Evolutionary conservation across 495 filamentous ascomycete genomes (phyloP).

Genomic region (Aspergillus sclerotiicarbonarius): DNA sequence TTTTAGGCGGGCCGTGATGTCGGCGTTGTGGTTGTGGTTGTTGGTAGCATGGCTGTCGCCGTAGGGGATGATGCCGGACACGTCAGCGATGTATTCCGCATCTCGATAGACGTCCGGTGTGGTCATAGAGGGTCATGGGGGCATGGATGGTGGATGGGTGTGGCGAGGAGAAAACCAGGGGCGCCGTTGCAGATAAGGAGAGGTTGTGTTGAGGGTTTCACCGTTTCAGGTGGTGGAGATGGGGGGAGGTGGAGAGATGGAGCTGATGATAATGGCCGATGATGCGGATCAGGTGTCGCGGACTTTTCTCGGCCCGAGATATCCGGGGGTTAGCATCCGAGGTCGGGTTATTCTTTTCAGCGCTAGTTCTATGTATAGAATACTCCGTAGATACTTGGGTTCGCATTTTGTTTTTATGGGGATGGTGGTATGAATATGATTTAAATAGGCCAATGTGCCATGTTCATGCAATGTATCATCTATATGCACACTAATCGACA

Average conservation of each 20-base stretch:
- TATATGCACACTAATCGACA: slow-evolving; percentile 56
- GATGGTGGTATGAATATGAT: too few species aligned
- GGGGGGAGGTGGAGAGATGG: slow-evolving; percentile 13
- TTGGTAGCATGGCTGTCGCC: slow-evolving; percentile 22
- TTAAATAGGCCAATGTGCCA: too few species aligned
- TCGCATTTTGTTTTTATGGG: too few species aligned
- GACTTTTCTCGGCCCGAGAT: slow-evolving; percentile 26
- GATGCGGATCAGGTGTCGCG: slow-evolving; percentile 16
- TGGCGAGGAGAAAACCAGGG: slow-evolving; percentile 3
- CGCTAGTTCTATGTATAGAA: not conserved
- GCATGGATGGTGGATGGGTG: slow-evolving; percentile 27
- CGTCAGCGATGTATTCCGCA: slow-evolving; percentile 53
- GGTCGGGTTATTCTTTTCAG: not conserved
- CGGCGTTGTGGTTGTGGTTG: slow-evolving; percentile 18
- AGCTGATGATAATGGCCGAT: slow-evolving; percentile 3
- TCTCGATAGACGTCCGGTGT: slow-evolving; percentile 50
- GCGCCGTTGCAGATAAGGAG: not conserved
- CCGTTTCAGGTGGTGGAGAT: not conserved
- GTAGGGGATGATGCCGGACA: slow-evolving; percentile 44
- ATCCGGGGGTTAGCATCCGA: too few species aligned
- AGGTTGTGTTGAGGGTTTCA: not conserved
- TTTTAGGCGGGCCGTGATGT: slow-evolving; percentile 31
- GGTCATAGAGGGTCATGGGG: slow-evolving; percentile 53
- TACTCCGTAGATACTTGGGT: not conserved
- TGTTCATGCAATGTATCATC: too few species aligned